Evolutionary conservation across 2,329 filamentous ascomycete genomes (phyloP).

Genomic region (Magnaporthiopsis rhizophila): DNA sequence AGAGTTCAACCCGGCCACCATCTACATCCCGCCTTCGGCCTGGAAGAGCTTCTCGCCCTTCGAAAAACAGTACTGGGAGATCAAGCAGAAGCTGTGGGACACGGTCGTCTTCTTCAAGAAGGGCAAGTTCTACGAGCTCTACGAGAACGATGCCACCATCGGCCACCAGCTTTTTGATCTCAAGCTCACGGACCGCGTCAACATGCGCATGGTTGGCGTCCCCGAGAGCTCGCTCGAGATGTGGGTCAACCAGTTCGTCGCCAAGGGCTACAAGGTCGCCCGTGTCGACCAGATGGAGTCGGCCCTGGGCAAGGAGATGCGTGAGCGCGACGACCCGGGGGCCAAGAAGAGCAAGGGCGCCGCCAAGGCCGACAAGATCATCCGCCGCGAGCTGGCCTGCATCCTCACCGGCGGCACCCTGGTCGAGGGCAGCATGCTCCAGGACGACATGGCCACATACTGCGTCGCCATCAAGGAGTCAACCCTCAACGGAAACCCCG

Average conservation of each 20-base stretch:
- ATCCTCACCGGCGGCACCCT: slow-evolving; percentile 89
- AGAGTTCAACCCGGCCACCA: slow-evolving; percentile 82
- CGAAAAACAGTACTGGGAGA: slow-evolving; percentile 98
- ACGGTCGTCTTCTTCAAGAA: slow-evolving; percentile 99
- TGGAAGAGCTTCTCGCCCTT: slow-evolving; percentile 85
- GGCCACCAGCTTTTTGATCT: slow-evolving; percentile 95
- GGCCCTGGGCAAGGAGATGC: slow-evolving; percentile 94
- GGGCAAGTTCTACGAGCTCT: slow-evolving; percentile 97
- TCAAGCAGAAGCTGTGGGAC: slow-evolving; percentile 96
- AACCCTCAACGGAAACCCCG: slow-evolving; percentile 60
- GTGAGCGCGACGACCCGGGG: slow-evolving; percentile 66
- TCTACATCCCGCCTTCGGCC: slow-evolving; percentile 79
- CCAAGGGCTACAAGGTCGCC: slow-evolving; percentile 95
- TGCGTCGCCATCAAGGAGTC: slow-evolving; percentile 91
- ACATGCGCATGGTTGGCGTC: slow-evolving; percentile 99
- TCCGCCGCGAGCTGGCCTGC: slow-evolving; percentile 80
- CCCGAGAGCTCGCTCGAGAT: slow-evolving; percentile 91
- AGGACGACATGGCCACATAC: slow-evolving; percentile 95
- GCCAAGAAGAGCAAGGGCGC: slow-evolving; percentile 38
- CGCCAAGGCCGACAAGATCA: slow-evolving; percentile 79
- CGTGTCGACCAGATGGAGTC: slow-evolving; percentile 96
- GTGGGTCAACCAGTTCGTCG: slow-evolving; percentile 98
- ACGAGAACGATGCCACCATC: slow-evolving; percentile 94
- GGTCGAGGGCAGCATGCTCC: slow-evolving; percentile 92
- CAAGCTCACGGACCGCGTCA: slow-evolving; percentile 95